Evolutionary conservation across 352 stramenopile genomes (phyloP).

Genomic region (Nothophytophthora sp.): DNA sequence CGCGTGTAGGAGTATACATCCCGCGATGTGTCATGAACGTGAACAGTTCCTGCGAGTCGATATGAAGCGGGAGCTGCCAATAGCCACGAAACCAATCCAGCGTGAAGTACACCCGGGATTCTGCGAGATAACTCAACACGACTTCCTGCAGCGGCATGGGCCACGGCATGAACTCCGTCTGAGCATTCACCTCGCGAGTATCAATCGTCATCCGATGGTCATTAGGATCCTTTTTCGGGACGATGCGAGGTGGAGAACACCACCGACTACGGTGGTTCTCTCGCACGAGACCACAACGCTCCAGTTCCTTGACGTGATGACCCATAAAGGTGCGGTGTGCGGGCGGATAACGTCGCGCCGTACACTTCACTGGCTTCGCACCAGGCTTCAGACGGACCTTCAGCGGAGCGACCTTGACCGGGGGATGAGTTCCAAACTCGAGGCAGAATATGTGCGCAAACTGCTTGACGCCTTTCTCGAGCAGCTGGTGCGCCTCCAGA

Average conservation of each 20-base stretch:
- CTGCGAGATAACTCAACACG: conserved; percentile 12
- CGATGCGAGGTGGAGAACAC: conserved; percentile 16
- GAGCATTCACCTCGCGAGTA: conserved; percentile 12
- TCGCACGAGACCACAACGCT: conserved; percentile 4
- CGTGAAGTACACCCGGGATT: neutral
- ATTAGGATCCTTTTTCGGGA: conserved; percentile 16
- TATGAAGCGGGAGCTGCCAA: conserved; percentile 2
- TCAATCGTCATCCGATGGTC: conserved; percentile 8
- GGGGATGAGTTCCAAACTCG: conserved; percentile 13
- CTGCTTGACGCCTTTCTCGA: neutral
- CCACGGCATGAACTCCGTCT: conserved; percentile 18
- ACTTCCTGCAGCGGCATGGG: conserved; percentile 25
- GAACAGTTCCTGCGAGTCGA: conserved; percentile 16
- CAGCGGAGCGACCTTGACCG: conserved; percentile 11
- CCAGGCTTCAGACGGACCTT: conserved; percentile 18
- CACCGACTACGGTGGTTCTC: conserved; percentile 11
- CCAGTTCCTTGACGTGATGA: conserved; percentile 7
- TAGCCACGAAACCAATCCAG: conserved; percentile 3
- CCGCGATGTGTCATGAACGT: conserved; percentile 10
- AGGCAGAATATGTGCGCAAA: conserved; percentile 5
- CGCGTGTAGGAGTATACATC: conserved; percentile 6
- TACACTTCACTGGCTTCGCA: conserved; percentile 12
- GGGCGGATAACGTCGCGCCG: conserved; percentile 7
- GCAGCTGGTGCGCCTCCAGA: neutral
- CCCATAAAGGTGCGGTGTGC: conserved; percentile 13